A percentile compares a stretch with the other conserved stretches of the same genome.
Conservation (phyloP, 2,329 filamentous ascomycete genomes). For the Hypoxylon sp. region DNA sequence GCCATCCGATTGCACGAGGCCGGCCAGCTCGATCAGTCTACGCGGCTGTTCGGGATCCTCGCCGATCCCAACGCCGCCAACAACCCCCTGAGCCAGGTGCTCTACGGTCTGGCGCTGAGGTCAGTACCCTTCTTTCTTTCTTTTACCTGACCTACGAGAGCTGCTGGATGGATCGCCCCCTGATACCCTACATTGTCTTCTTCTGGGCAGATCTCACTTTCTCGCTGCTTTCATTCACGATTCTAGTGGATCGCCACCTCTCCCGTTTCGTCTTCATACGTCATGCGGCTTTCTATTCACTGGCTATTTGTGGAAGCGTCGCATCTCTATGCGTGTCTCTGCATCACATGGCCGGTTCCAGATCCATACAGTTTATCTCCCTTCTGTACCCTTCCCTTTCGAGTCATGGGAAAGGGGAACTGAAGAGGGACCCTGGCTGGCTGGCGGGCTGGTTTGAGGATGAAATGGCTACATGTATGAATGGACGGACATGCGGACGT, state of each 20-base stretch:
- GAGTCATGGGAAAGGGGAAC: neutral
- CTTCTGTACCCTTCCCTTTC: neutral
- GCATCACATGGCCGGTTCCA: constrained; percentile 19
- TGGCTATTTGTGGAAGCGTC: constrained; percentile 30
- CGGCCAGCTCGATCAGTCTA: constrained; percentile 80
- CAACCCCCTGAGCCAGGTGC: constrained; percentile 92
- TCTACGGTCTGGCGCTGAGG: constrained; percentile 92
- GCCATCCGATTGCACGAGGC: constrained; percentile 93
- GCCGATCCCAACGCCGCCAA: constrained; percentile 86
- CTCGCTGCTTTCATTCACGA: constrained; percentile 7
- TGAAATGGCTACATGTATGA: constrained; percentile 10
- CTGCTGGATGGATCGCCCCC: too few relatives aligned
- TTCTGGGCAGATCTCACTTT: neutral
- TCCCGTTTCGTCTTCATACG: constrained; percentile 3
- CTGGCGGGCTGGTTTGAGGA: neutral
- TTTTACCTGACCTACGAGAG: neutral
- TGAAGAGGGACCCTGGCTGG: constrained; percentile 5
- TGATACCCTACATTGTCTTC: too few relatives aligned
- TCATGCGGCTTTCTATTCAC: neutral
- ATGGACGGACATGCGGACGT: neutral
- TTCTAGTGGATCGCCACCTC: constrained; percentile 22
- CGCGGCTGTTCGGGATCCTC: constrained; percentile 82
- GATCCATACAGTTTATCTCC: constrained; percentile 13
- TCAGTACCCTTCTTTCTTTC: constrained; percentile 53
- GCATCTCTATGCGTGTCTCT: constrained; percentile 21